Evolutionary conservation across 768 basidiomycete genomes (phyloP).

Genomic region (Macrolepiota dolichaula): DNA sequence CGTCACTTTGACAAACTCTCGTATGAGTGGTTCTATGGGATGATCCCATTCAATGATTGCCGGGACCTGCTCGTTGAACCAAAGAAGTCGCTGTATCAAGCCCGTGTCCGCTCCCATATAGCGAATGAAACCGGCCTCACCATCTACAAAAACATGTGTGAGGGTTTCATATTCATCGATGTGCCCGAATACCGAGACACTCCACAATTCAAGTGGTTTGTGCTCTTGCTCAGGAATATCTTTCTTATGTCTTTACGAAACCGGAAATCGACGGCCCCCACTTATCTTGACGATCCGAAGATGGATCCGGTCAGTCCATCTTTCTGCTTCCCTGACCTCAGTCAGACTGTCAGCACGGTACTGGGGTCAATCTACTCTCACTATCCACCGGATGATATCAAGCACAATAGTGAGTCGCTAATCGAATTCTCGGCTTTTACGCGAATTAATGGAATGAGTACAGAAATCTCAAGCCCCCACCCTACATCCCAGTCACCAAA

Average conservation of each 20-base stretch:
- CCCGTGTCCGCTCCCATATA: not conserved
- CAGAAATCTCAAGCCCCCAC: not conserved
- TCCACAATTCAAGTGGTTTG: not conserved
- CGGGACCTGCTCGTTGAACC: not conserved
- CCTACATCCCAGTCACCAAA: not conserved
- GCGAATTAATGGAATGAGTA: not conserved
- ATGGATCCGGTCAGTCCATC: not conserved
- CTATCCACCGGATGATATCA: too few relatives aligned
- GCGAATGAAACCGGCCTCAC: not conserved
- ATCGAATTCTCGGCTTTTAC: too few relatives aligned
- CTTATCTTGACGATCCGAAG: not conserved
- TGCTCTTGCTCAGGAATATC: not conserved
- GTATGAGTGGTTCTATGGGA: not conserved
- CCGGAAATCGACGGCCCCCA: not conserved
- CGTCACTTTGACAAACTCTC: not conserved
- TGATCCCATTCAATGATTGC: not conserved
- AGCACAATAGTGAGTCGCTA: not conserved
- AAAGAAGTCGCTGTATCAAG: not conserved
- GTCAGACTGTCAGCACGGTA: too few relatives aligned
- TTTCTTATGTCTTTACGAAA: not conserved
- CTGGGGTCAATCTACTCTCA: too few relatives aligned
- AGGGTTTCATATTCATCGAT: not conserved
- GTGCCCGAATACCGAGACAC: not conserved
- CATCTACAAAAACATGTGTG: not conserved
- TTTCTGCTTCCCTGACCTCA: not conserved